Base-by-base conservation (phyloP, 371 early-diverging fungal species). In the Mucor irregularis region DNA sequence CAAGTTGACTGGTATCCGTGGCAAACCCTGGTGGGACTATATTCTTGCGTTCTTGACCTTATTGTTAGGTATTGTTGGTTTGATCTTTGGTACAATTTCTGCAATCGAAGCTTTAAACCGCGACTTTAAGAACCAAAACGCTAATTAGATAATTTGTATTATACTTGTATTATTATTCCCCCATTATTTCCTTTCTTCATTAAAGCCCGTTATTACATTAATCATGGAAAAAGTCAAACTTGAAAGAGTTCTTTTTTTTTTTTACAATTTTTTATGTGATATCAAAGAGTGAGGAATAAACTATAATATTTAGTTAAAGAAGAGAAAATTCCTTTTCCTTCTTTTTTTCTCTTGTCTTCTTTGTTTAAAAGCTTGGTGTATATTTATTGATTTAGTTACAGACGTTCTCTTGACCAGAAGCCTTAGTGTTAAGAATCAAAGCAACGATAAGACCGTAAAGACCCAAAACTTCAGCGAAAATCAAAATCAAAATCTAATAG, bases 391-490 rank as follows among this genome's bases (percentile, higher is more conserved):
- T 52, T 61, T 74, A 70, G 44, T 60, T 57, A 30, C 75, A 75
- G 39, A 61, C 59, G 38, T 62, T 61, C n/a, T 71, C 75, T 45
- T 57, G 53, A 34, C 72, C 76, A 56, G 72, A 64, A 10, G 88
- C 81, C 76, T 90, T 92, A 55, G 97, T 95, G 82, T 98, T 97
- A 58, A 97, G 74, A 66, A 98, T 97, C 48, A 98, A 87, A 22
- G 94, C 92, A 31, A 98, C 95, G 68, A 98, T 96, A 42, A 96
- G 85, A 40, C 98, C 96, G 58, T 90, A 91, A 60, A 93, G 80
- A 68, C 93, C 96, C 76, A 98, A 82, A 24, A 98, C 98, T 89
- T 98, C 99, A 62, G 99, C 98, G 73, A 98, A 98, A 90, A 98
- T 97, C 56, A 98, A 87, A 53, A 98, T 95, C 68, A 98, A 83